Percentiles rank a stretch among this genome's conserved stretches.
These are phyloP conservation scores for Fusarium floridanum DNA, from an alignment of 2,329 filamentous ascomycete genomes.

Conservation along the genomic window DNA sequence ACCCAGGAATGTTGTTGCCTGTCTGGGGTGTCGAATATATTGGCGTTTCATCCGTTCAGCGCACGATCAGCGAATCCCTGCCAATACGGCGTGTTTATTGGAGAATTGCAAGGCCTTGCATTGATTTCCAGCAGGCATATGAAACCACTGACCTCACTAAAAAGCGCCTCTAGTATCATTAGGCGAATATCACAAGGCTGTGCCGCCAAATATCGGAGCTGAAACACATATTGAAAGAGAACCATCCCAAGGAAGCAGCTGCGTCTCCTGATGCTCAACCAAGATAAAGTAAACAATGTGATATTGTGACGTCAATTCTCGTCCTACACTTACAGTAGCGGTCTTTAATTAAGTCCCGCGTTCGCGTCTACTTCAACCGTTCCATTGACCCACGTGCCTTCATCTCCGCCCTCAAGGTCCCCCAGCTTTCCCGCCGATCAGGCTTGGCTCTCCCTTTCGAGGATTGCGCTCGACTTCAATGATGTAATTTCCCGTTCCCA, in stretches of 20 bases:
- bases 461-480: not conserved
- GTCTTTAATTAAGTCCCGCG: not conserved
- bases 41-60: not conserved
- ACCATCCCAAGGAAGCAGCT: not conserved
- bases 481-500: conserved; percentile 15
- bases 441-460: conserved; percentile 12
- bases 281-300: not conserved
- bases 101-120: not conserved
- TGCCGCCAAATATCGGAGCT: not conserved
- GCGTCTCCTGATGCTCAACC: not conserved
- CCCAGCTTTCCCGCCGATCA: conserved; percentile 17
- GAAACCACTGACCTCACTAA: not conserved
- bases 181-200: not conserved
- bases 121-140: not conserved
- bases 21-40: not conserved
- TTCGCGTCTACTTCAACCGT: not conserved
- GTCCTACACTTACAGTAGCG: not conserved
- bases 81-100: not conserved
- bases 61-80: not conserved
- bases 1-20: not conserved
- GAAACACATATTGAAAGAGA: not conserved
- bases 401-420: not conserved
- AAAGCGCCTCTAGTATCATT: not conserved
- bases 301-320: conserved; percentile 16
- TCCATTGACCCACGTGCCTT: conserved; percentile 22